phyloP scores from a whole-genome alignment of 2,329 filamentous ascomycete genomes.

The Ceratocystis destructans region DNA sequence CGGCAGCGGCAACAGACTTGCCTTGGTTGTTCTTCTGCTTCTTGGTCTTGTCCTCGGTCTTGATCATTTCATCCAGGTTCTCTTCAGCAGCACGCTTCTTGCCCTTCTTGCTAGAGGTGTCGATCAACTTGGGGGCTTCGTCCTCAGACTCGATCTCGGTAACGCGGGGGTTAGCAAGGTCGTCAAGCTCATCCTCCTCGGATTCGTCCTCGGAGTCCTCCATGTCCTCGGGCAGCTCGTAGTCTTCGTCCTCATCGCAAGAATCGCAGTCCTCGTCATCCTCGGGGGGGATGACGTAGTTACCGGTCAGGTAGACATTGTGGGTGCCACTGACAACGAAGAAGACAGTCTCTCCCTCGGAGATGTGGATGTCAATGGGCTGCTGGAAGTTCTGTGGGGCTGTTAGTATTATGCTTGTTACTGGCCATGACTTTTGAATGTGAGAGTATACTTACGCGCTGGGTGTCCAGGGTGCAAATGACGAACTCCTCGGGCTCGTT shows the following conservation, averaged over 20 bases:
- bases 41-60: constrained; percentile 69
- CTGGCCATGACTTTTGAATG: background rate
- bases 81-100: constrained; percentile 87
- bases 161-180: constrained; percentile 64
- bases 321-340: constrained; percentile 86
- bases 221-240: constrained; percentile 71
- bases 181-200: constrained; percentile 65
- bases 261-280: constrained; percentile 38
- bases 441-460: constrained; percentile 52
- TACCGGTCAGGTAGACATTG: constrained; percentile 83
- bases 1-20: constrained; percentile 54
- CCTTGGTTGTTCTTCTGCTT: constrained; percentile 98
- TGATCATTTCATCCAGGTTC: constrained; percentile 70
- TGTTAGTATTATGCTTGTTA: constrained; percentile 17
- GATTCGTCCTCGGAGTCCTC: constrained; percentile 47
- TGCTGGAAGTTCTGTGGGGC: constrained; percentile 73
- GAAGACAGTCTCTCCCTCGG: constrained; percentile 77
- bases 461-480: constrained; percentile 86
- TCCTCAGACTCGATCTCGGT: constrained; percentile 73
- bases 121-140: constrained; percentile 49
- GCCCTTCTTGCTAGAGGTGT: constrained; percentile 50
- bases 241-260: constrained; percentile 52
- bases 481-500: constrained; percentile 78
- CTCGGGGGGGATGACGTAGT: constrained; percentile 69
- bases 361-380: constrained; percentile 80